Evolutionary conservation across 306 rosid species (phyloP).

Genomic region (Glycyrrhiza uralensis): DNA sequence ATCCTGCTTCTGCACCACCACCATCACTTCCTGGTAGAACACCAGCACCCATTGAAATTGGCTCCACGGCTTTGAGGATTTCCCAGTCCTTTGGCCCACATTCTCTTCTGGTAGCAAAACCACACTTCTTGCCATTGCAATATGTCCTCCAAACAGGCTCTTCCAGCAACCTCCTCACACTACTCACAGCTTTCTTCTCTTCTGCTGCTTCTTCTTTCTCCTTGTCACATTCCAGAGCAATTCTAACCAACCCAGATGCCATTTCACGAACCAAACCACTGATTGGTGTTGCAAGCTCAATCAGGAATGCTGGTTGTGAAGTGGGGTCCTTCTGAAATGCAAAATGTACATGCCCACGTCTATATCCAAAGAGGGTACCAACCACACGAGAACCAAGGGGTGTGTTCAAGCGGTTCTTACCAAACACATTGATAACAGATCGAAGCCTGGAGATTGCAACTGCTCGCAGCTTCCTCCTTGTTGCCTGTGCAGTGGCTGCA

Average conservation of each 20-base stretch:
- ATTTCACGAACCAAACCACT: slow-evolving; percentile 84
- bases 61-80: slow-evolving; percentile 79
- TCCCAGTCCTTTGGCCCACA: slow-evolving; percentile 82
- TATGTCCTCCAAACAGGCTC: slow-evolving; percentile 86
- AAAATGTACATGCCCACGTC: slow-evolving; percentile 86
- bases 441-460: slow-evolving; percentile 59
- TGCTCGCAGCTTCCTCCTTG: slow-evolving; percentile 55
- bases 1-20: slow-evolving; percentile 38
- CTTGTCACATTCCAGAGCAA: slow-evolving; percentile 82
- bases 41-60: slow-evolving; percentile 94
- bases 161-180: slow-evolving; percentile 68
- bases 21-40: slow-evolving; percentile 55
- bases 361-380: slow-evolving; percentile 81
- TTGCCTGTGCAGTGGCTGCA: slow-evolving; percentile 6
- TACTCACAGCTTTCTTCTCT: slow-evolving; percentile 33
- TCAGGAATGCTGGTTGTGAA: slow-evolving; percentile 66
- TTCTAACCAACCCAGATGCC: slow-evolving; percentile 93
- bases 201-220: slow-evolving; percentile 45
- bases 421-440: slow-evolving; percentile 56
- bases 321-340: slow-evolving; percentile 73
- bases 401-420: slow-evolving; percentile 45
- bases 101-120: slow-evolving; percentile 78
- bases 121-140: slow-evolving; percentile 92
- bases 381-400: slow-evolving; percentile 67
- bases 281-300: slow-evolving; percentile 93